Conservation (phyloP, 306 rosid genomes). For the Corylus avellana region DNA sequence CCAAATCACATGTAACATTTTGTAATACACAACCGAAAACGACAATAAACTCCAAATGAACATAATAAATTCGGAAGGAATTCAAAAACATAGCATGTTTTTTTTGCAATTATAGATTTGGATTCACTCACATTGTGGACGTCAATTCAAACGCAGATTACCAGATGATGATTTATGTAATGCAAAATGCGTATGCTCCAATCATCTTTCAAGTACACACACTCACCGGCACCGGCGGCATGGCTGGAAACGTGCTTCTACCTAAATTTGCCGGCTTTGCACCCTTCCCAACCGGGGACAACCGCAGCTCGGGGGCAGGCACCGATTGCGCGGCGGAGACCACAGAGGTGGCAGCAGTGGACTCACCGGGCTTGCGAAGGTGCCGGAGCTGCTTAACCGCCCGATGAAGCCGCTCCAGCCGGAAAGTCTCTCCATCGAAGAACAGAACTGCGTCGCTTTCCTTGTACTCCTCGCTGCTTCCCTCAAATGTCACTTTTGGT, state of each 20-base stretch:
- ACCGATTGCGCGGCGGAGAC: constrained; percentile 36
- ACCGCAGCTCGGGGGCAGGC: constrained; percentile 54
- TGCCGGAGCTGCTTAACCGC: constrained; percentile 87
- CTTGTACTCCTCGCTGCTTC: constrained; percentile 81
- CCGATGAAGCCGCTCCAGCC: constrained; percentile 74
- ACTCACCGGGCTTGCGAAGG: constrained; percentile 79
- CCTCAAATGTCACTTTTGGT: constrained; percentile 87
- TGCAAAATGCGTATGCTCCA: background rate
- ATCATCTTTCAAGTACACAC: background rate
- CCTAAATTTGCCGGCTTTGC: constrained; percentile 42
- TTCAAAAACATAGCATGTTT: background rate
- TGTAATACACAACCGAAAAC: background rate
- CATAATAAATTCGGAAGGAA: background rate
- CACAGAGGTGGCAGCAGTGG: constrained; percentile 44
- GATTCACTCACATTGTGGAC: too few species aligned
- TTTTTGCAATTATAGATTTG: background rate
- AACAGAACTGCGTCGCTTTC: constrained; percentile 86
- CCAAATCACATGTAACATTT: background rate
- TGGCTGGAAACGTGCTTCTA: constrained; percentile 47
- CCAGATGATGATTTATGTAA: too few species aligned
- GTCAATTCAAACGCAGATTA: too few species aligned
- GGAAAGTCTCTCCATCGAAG: constrained; percentile 74
- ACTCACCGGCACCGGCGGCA: constrained; percentile 50
- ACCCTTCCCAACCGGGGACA: constrained; percentile 68
- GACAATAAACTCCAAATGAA: background rate